Evolutionary conservation across 1,284 basidiomycete genomes (phyloP).

Genomic region (Mycena citricolor): DNA sequence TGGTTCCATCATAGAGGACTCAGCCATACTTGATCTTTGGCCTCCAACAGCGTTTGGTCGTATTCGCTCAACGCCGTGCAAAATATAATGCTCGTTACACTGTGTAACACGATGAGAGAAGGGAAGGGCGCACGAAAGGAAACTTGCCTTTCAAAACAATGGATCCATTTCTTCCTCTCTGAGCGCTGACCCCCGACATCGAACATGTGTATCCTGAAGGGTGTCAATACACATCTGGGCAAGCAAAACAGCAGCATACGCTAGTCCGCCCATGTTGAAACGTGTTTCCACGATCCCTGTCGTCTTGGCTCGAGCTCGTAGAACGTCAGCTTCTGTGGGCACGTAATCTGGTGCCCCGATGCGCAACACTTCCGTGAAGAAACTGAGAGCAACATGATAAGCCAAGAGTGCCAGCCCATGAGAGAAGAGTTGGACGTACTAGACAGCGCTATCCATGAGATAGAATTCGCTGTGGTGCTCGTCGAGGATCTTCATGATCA

Average conservation of each 20-base stretch:
- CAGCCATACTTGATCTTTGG: slow-evolving; percentile 66
- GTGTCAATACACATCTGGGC: slow-evolving; percentile 6
- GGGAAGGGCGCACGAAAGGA: no score
- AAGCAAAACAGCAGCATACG: slow-evolving; percentile 47
- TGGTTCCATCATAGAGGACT: not conserved
- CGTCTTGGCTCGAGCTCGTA: slow-evolving; percentile 88
- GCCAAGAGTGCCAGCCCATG: not conserved
- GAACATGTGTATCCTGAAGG: slow-evolving; percentile 85
- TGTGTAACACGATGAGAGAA: slow-evolving; percentile 1
- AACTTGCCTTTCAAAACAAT: slow-evolving; percentile 75
- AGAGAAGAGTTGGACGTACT: slow-evolving; percentile 53
- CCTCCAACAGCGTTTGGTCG: slow-evolving; percentile 85
- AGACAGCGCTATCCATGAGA: slow-evolving; percentile 93
- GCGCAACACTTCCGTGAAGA: slow-evolving; percentile 83
- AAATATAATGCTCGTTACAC: slow-evolving; percentile 94
- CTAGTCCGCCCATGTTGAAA: slow-evolving; percentile 67
- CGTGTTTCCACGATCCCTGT: slow-evolving; percentile 93
- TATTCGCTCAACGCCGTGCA: slow-evolving; percentile 94
- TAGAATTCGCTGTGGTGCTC: slow-evolving; percentile 86
- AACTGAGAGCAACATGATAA: slow-evolving; percentile 47
- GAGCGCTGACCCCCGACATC: slow-evolving; percentile 93
- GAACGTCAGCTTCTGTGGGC: slow-evolving; percentile 87
- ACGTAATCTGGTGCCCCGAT: slow-evolving; percentile 82
- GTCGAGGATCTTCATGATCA: slow-evolving; percentile 86
- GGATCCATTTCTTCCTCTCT: slow-evolving; percentile 94